Evolutionary conservation across 176 grass and related monocot genomes (phyloP), one percentile per base, ranked within the genome.

Genomic region (Luzula sylvatica): DNA sequence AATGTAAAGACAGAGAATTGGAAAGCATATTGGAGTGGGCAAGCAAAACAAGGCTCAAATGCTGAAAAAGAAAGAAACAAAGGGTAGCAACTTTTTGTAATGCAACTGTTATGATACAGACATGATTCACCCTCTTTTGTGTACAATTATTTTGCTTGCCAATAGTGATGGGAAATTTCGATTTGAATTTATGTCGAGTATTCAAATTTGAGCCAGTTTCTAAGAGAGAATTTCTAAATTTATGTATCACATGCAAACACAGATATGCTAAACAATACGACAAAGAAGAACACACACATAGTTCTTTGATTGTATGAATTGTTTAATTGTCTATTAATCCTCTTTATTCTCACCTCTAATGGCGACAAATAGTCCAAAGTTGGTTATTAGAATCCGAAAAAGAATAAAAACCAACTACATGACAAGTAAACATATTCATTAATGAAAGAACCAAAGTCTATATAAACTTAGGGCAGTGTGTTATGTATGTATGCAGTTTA

Each of bases 381-480:
- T 64, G 42, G 13, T 3, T 64, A 49, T 64, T 49, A 64, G 18
- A 11, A 15, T 64, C 43, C 47, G 26, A 35, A 12, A 50, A 42
- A 64, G 24, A 64, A 20, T 48, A 46, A 42, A 48, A 46, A 42
- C 25, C 11, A 3, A 49, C 59, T 48, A 64, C 14, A 22, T 64
- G 60, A 50, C 60, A 64, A 63, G 23, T 47, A 64, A 47, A 24
- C 59, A 64, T 13, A 9, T 64, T 23, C 42, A 64, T 63, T 44
- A 48, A 35, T 19, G 58, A 30, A 63, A 48, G 38, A 21, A 56
- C 13, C 11, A 61, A 62, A 17, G 7, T 21, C 7, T 26, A 64
- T 14, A 9, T 35, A 35, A 35, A 35, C 30, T 35, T 35, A 35
- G 30, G 30, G 30, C 30, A 35, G 30, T 35, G 30, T 35, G 30